Conservation (phyloP, 257 asterid species). For the Cruciata laevipes region DNA sequence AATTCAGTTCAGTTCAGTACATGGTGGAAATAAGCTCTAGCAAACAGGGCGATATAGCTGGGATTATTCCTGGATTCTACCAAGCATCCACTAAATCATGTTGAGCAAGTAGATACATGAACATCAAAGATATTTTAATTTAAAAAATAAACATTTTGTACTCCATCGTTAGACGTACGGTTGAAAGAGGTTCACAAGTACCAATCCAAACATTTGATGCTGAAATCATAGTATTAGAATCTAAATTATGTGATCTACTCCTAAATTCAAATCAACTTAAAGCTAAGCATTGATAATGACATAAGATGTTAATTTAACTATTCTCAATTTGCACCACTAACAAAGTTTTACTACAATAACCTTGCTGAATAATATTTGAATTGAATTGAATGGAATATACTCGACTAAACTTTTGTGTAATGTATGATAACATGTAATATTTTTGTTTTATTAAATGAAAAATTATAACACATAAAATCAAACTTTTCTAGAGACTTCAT, state of each 20-base stretch:
- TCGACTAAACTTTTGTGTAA: too few species aligned
- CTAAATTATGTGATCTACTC: neutral
- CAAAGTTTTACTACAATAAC: too few species aligned
- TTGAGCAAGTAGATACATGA: neutral
- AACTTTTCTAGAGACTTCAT: neutral
- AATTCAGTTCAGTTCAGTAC: too few species aligned
- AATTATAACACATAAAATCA: too few species aligned
- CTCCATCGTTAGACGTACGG: conserved; percentile 6
- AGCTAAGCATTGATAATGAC: conserved; percentile 1
- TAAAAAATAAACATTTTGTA: neutral
- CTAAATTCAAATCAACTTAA: neutral
- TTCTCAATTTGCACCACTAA: too few species aligned
- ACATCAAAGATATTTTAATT: neutral
- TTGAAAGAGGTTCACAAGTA: conserved; percentile 1
- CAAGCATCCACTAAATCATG: neutral
- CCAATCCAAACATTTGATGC: conserved; percentile 1
- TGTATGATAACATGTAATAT: too few species aligned
- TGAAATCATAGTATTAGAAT: neutral
- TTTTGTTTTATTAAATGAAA: too few species aligned
- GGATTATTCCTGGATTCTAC: neutral
- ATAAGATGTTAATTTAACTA: neutral
- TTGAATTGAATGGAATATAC: too few species aligned
- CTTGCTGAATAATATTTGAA: too few species aligned
- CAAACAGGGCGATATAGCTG: too few species aligned
- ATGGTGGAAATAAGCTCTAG: too few species aligned